These are phyloP conservation scores for Brassica balearica DNA, from an alignment of 441 rosid genomes.

Conservation along the genomic window DNA sequence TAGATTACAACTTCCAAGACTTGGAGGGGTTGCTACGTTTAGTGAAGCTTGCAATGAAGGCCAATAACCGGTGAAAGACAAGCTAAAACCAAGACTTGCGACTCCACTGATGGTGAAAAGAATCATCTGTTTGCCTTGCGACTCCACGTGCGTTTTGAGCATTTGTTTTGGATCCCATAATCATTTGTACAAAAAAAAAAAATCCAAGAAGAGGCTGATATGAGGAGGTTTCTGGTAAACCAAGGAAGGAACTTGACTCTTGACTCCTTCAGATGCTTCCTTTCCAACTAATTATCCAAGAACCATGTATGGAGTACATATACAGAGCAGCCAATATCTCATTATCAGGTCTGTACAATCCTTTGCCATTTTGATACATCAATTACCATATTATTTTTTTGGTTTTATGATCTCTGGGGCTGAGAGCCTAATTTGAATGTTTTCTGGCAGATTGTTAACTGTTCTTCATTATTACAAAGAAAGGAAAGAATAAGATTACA, in stretches of 20 bases:
- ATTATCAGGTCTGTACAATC: constrained; percentile 40
- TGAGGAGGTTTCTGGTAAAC: constrained; percentile 33
- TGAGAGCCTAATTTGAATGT: constrained; percentile 4
- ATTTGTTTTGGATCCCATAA: constrained; percentile 28
- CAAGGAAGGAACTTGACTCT: neutral
- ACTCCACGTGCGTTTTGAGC: constrained; percentile 30
- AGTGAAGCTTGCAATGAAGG: constrained; percentile 86
- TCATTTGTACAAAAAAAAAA: constrained; percentile 38
- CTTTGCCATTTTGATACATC: constrained; percentile 7
- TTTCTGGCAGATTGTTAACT: constrained; percentile 31
- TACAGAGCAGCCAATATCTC: constrained; percentile 25
- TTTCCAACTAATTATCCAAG: constrained; percentile 25
- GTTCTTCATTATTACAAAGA: constrained; percentile 26
- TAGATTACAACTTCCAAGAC: constrained; percentile 95
- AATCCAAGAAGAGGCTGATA: constrained; percentile 26
- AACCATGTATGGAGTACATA: constrained; percentile 16
- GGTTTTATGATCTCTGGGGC: constrained; percentile 7
- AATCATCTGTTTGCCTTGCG: constrained; percentile 23
- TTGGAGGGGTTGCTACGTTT: constrained; percentile 79
- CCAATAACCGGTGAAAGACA: constrained; percentile 61
- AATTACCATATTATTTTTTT: neutral
- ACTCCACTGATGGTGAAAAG: constrained; percentile 31
- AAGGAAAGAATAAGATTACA: constrained; percentile 23
- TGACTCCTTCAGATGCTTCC: constrained; percentile 30
- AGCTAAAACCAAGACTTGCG: constrained; percentile 37